These are phyloP conservation scores for Logfia minima DNA, from an alignment of 129 eudicot species.

Conservation along the genomic window DNA sequence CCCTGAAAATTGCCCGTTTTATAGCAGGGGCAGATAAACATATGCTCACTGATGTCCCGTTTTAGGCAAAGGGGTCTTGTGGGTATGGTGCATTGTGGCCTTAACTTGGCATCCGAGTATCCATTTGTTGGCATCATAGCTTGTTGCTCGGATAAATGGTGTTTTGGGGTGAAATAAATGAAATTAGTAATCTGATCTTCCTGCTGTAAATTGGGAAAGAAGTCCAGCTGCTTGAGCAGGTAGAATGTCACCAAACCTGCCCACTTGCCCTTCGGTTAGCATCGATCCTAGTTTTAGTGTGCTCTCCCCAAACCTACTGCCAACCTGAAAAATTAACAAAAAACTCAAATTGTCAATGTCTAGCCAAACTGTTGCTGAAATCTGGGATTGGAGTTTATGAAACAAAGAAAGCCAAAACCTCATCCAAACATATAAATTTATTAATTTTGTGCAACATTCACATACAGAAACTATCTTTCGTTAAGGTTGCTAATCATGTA, in stretches of 20 bases:
- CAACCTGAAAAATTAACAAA: constrained; percentile 58
- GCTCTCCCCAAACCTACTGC: constrained; percentile 98
- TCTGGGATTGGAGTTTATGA: not conserved
- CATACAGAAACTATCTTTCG: not conserved
- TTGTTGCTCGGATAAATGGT: not conserved
- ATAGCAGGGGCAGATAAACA: no score
- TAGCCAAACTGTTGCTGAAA: not conserved
- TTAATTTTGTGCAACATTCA: not conserved
- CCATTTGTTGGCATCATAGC: constrained; percentile 19
- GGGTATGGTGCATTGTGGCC: not conserved
- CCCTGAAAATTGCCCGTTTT: constrained; percentile 1
- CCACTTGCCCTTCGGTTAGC: constrained; percentile 86
- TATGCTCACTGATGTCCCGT: not conserved
- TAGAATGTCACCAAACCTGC: constrained; percentile 93
- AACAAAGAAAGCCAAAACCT: not conserved
- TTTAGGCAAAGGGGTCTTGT: not conserved
- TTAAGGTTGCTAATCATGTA: not conserved
- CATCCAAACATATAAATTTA: not conserved
- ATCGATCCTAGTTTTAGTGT: constrained; percentile 88
- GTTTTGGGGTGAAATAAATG: not conserved
- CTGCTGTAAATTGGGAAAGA: constrained; percentile 78
- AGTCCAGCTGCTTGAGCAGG: constrained; percentile 99
- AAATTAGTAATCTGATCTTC: constrained; percentile 55
- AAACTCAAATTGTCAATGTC: not conserved
- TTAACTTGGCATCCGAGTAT: constrained; percentile 16